Conservation (phyloP, 2,329 filamentous ascomycete species). For the Pseudogymnoascus sp. region DNA sequence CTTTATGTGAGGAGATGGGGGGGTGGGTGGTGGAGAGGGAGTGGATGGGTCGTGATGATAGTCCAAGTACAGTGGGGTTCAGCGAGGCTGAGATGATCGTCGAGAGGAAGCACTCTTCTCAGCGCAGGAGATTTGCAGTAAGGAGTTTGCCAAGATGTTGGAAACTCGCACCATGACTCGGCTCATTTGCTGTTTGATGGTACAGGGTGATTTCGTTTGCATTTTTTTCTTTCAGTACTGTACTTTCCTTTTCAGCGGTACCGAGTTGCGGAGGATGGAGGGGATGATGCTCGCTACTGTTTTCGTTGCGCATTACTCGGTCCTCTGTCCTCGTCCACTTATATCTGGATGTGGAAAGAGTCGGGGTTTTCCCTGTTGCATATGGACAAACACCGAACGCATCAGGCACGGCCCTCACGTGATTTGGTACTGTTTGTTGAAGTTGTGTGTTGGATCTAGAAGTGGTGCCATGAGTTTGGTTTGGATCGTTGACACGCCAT, state of each 20-base stretch:
- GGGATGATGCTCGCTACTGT: neutral
- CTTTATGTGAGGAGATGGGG: neutral
- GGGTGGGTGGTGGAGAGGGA: neutral
- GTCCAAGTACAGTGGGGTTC: neutral
- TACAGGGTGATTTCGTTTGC: neutral
- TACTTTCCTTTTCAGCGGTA: neutral
- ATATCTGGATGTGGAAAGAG: neutral
- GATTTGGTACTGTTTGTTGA: neutral
- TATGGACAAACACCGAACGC: neutral
- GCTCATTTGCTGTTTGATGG: neutral
- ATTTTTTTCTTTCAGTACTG: neutral
- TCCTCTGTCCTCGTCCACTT: neutral
- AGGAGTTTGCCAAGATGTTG: neutral
- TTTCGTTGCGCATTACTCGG: neutral
- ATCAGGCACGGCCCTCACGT: neutral
- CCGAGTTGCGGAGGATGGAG: neutral
- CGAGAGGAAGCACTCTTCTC: neutral
- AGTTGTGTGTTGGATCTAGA: neutral
- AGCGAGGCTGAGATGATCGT: constrained; percentile 4
- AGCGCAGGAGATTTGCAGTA: neutral
- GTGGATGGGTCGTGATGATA: neutral
- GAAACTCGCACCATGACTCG: constrained; percentile 6
- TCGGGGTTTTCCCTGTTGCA: neutral
- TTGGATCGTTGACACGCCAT: neutral
- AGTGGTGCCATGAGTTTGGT: neutral